A percentile compares a stretch with the other conserved stretches of the same genome.
Evolutionary conservation across 768 basidiomycete genomes (phyloP).

Genomic region (Calocybe indica): DNA sequence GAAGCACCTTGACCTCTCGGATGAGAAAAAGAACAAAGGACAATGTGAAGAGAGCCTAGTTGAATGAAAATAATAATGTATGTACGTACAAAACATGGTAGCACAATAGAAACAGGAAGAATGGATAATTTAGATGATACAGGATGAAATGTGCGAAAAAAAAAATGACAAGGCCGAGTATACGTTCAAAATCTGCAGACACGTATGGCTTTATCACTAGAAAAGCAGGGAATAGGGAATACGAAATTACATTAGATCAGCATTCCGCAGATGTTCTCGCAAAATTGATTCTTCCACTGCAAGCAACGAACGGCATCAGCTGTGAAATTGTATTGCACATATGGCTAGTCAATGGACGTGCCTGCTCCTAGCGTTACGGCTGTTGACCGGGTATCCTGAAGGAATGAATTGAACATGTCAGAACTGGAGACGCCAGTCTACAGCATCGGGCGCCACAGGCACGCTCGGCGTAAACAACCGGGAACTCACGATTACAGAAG

Average conservation of each 20-base stretch:
- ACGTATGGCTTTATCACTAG: too few species aligned
- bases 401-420: constrained; percentile 8
- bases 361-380: constrained; percentile 66
- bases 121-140: too few species aligned
- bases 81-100: too few species aligned
- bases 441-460: background rate
- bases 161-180: too few species aligned
- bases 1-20: too few species aligned
- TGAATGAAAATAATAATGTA: too few species aligned
- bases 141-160: too few species aligned
- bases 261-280: constrained; percentile 61
- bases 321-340: background rate
- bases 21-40: too few species aligned
- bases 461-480: background rate
- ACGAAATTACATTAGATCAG: constrained; percentile 54
- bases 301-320: background rate
- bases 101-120: too few species aligned
- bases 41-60: too few species aligned
- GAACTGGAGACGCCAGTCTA: constrained; percentile 5
- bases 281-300: constrained; percentile 70
- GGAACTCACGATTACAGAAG: constrained; percentile 67
- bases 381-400: constrained; percentile 69
- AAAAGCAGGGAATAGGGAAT: constrained; percentile 1
- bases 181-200: constrained; percentile 1
- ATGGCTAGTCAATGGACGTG: constrained; percentile 15